Conservation (phyloP, 2,329 filamentous ascomycete genomes). For the Paecilomyces dactylethromorphus region DNA sequence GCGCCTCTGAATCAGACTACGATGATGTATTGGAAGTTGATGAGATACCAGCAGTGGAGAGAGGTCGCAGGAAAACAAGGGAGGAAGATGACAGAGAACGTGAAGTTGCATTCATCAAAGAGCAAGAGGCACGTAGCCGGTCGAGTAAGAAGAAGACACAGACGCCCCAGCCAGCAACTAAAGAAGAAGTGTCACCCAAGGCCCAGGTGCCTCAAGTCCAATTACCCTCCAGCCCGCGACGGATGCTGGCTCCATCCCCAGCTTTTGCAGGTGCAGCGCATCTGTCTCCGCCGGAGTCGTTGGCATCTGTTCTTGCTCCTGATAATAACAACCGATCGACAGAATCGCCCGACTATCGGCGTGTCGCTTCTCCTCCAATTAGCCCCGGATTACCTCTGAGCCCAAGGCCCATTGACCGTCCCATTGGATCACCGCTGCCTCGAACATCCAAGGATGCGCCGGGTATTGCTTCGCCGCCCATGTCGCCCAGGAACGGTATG, state of each 20-base stretch:
- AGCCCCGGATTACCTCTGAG: constrained; percentile 60
- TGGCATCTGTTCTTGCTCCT: constrained; percentile 26
- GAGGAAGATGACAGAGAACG: constrained; percentile 80
- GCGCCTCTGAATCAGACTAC: constrained; percentile 76
- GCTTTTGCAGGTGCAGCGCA: constrained; percentile 14
- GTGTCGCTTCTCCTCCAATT: constrained; percentile 42
- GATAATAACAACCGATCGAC: constrained; percentile 13
- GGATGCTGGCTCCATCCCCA: constrained; percentile 33
- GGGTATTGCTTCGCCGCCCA: constrained; percentile 56
- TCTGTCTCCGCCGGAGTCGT: constrained; percentile 17
- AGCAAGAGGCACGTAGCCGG: constrained; percentile 63
- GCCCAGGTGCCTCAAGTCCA: constrained; percentile 7
- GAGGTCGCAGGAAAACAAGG: constrained; percentile 75
- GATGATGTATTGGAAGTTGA: constrained; percentile 69
- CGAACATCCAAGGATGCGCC: constrained; percentile 46
- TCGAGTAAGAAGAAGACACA: constrained; percentile 66
- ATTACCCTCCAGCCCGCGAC: constrained; percentile 55
- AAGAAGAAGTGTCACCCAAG: constrained; percentile 6
- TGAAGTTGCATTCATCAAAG: constrained; percentile 59
- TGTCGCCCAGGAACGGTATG: constrained; percentile 56
- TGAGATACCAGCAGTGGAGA: constrained; percentile 51
- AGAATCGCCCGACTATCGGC: constrained; percentile 29
- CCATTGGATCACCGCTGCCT: constrained; percentile 53
- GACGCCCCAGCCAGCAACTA: constrained; percentile 43
- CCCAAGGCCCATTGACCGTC: constrained; percentile 54